A percentile compares a stretch with the other conserved stretches of the same genome.
Evolutionary conservation across 2,329 filamentous ascomycete genomes (phyloP).

Genomic region (Aaosphaeria arxii): DNA sequence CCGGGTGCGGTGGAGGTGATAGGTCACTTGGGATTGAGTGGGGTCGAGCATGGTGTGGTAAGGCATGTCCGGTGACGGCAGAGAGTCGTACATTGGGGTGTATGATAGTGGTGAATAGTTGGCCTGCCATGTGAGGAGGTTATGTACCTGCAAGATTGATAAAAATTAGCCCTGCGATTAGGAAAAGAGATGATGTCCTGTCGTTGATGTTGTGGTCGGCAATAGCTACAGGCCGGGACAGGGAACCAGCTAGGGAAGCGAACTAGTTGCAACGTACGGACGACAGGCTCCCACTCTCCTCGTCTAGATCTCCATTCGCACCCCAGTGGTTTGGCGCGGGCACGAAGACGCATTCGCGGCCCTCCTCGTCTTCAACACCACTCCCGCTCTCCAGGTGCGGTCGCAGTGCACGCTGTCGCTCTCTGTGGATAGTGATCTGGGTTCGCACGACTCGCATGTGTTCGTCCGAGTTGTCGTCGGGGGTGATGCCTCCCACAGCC

Average conservation of each 20-base stretch:
- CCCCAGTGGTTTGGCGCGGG: slow-evolving; percentile 38
- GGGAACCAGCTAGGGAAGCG: neutral
- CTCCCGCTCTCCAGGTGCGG: slow-evolving; percentile 37
- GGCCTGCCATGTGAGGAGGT: slow-evolving; percentile 35
- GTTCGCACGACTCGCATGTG: slow-evolving; percentile 31
- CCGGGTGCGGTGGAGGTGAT: slow-evolving; percentile 36
- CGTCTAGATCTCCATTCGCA: slow-evolving; percentile 35
- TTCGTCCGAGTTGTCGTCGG: slow-evolving; percentile 35
- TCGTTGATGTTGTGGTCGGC: no score
- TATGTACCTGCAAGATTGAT: slow-evolving; percentile 23
- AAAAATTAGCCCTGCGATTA: neutral
- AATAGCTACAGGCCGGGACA: no score
- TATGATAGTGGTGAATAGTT: slow-evolving; percentile 32
- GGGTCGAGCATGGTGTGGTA: slow-evolving; percentile 34
- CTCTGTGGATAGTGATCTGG: slow-evolving; percentile 34
- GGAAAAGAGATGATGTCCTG: no score
- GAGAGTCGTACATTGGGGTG: slow-evolving; percentile 28
- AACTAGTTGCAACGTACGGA: slow-evolving; percentile 20
- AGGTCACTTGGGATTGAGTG: slow-evolving; percentile 28
- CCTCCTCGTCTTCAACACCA: slow-evolving; percentile 32
- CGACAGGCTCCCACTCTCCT: slow-evolving; percentile 35
- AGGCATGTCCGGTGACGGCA: slow-evolving; percentile 31
- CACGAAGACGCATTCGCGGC: slow-evolving; percentile 35
- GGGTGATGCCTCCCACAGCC: slow-evolving; percentile 30
- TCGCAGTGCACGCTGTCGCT: slow-evolving; percentile 30